Evolutionary conservation across 768 basidiomycete genomes (phyloP), one percentile per base, ranked within the genome.

Genomic region (Nevesoporus exiguus): DNA sequence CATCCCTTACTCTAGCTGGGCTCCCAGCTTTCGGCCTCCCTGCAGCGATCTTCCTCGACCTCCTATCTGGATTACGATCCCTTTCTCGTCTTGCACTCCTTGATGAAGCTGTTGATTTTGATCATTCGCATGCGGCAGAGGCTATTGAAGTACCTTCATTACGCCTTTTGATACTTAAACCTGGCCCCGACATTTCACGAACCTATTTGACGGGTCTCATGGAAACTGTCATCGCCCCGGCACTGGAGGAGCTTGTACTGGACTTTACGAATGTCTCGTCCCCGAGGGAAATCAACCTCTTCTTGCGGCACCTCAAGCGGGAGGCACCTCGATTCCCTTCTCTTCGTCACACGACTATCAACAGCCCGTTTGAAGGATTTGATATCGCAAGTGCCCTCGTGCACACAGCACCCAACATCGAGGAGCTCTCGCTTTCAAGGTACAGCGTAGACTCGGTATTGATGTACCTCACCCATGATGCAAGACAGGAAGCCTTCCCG

Each of bases 91-190:
- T 69, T 45, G 25, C 42, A 15, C 63, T 71, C 31, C 30, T 67
- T 13, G 62, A 66, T 13, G 67, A 68, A 33, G 67, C 45, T 15
- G 65, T 69, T 19, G 56, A 71, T 52, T 68, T 69, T 57, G 62
- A 59, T 44, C 60, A 17, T 43, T 55, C 53, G 19, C 45, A 29
- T 25, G 21, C 43, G 43, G 36, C 42, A 31, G 48, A 53, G 7
- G 29, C 34, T 21, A 57, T 65, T 21, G 51, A 65, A 50, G 34
- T 68, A 19, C 56, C 55, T 11, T 61, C 61, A 19, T 49, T 68
- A 24, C 58, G 59, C 5, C 65, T 36, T 33, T 36, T 67, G 51
- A 34, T 43, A 8, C 57, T 68, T 17, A 65, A 54, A 40, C 69
- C 69, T 42, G 65, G 65, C 8, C 56, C 57, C 15, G 65, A 67